A percentile compares a stretch with the other conserved stretches of the same genome.
Evolutionary conservation across 1,284 basidiomycete genomes (phyloP).

Genomic region (Neonothopanus nambi): DNA sequence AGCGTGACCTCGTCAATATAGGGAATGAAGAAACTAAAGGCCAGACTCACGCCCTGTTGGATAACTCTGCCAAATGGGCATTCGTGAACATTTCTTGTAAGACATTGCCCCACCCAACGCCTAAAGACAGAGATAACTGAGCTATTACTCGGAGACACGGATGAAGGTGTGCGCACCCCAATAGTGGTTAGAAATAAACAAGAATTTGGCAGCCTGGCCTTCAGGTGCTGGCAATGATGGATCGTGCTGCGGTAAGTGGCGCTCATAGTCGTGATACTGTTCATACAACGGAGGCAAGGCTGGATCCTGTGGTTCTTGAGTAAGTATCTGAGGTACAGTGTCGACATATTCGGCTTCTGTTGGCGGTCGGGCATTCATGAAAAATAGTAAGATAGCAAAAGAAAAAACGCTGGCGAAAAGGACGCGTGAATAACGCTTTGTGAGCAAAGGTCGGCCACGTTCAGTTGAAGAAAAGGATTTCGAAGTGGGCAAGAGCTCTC

Average conservation of each 20-base stretch:
- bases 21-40: background rate
- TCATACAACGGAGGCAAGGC: conserved; percentile 46
- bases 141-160: background rate
- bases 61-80: conserved; percentile 44
- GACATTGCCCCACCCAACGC: conserved; percentile 58
- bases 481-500: no score
- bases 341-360: background rate
- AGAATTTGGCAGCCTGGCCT: conserved; percentile 43
- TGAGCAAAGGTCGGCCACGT: no score
- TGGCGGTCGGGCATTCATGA: background rate
- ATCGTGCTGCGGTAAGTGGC: conserved; percentile 46
- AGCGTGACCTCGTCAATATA: no score
- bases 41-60: conserved; percentile 9
- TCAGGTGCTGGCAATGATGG: conserved; percentile 38
- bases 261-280: conserved; percentile 45
- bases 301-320: background rate
- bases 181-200: conserved; percentile 53
- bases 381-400: background rate
- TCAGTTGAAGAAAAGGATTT: no score
- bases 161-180: conserved; percentile 29
- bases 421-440: no score
- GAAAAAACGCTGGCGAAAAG: no score
- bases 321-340: background rate
- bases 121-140: conserved; percentile 25
- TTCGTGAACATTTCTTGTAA: conserved; percentile 57